These are phyloP conservation scores for Lactarius evosmus DNA, from an alignment of 768 basidiomycete species.

Conservation along the genomic window DNA sequence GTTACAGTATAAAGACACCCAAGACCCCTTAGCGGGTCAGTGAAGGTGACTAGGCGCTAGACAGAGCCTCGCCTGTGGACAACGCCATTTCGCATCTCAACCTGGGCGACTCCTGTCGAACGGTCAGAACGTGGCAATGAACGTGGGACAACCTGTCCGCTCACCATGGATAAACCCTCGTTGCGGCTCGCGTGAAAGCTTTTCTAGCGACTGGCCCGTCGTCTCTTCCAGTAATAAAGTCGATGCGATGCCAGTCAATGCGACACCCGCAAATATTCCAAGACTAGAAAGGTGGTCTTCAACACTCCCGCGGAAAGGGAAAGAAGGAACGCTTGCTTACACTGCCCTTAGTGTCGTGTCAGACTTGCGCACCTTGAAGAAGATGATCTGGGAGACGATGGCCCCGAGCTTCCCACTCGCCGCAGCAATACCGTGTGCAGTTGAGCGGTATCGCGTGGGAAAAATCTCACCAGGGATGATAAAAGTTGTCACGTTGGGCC, in stretches of 20 bases:
- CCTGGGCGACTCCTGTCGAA: not conserved
- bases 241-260: conserved; percentile 42
- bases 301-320: not conserved
- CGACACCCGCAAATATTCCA: conserved; percentile 46
- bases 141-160: not conserved
- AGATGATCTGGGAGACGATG: conserved; percentile 40
- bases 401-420: conserved; percentile 46
- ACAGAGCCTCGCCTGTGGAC: not conserved
- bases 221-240: conserved; percentile 46
- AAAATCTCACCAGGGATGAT: conserved; percentile 44
- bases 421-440: conserved; percentile 44
- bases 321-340: conserved; percentile 30
- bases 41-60: not conserved
- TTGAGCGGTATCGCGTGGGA: conserved; percentile 44
- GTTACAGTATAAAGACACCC: not conserved
- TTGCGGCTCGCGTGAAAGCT: conserved; percentile 37
- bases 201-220: conserved; percentile 35
- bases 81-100: conserved; percentile 5
- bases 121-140: not conserved
- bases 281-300: conserved; percentile 29
- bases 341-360: conserved; percentile 33
- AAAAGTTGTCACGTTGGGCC: conserved; percentile 45
- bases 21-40: not conserved
- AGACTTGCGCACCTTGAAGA: conserved; percentile 31
- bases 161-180: conserved; percentile 31